These are phyloP conservation scores for Penicillium odoratum DNA, from an alignment of 495 filamentous ascomycete species.

Conservation along the genomic window DNA sequence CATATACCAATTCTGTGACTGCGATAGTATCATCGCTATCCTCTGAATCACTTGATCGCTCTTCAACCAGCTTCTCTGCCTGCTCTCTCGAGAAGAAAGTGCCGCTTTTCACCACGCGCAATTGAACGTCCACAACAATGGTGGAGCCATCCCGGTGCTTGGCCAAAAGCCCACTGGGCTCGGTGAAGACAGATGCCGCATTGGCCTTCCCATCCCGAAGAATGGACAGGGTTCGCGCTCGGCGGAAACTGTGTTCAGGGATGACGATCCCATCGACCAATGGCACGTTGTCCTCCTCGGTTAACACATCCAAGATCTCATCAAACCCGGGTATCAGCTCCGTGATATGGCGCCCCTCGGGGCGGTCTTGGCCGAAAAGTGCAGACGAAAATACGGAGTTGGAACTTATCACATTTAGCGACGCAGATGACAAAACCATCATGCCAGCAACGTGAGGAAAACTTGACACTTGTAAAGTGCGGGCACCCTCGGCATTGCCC, in stretches of 20 bases:
- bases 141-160: constrained; percentile 86
- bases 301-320: constrained; percentile 73
- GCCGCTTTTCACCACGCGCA: constrained; percentile 92
- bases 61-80: constrained; percentile 33
- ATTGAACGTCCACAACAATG: constrained; percentile 89
- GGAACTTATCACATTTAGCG: constrained; percentile 79
- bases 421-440: constrained; percentile 77
- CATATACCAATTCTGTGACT: constrained; percentile 82
- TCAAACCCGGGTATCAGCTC: constrained; percentile 87
- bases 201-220: constrained; percentile 74
- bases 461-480: constrained; percentile 78
- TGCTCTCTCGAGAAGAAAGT: constrained; percentile 48
- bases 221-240: constrained; percentile 79
- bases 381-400: constrained; percentile 93
- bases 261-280: constrained; percentile 94
- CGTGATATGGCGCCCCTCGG: constrained; percentile 75
- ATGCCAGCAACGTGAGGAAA: constrained; percentile 98
- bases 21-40: constrained; percentile 42
- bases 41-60: constrained; percentile 35
- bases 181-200: constrained; percentile 72
- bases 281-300: constrained; percentile 78
- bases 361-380: constrained; percentile 81
- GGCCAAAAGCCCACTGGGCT: constrained; percentile 78
- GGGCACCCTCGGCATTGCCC: constrained; percentile 61
- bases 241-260: constrained; percentile 91